A percentile compares a stretch with the other conserved stretches of the same genome.
phyloP scores from a whole-genome alignment of 2,329 filamentous ascomycete genomes.

The Penicillium sumatraense region DNA sequence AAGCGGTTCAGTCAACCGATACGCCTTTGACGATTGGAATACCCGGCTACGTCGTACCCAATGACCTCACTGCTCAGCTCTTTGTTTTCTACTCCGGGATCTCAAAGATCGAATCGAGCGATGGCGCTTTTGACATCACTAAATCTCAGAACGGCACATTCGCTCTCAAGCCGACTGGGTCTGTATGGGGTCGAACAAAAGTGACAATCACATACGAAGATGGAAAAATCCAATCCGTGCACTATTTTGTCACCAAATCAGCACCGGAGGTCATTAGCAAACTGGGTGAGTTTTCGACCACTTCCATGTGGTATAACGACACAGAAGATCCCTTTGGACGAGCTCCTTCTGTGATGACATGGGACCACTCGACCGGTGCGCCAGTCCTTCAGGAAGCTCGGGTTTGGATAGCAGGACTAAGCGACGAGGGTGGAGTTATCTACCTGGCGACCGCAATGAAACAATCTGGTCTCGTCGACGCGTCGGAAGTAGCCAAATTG shows the following conservation, averaged over 20 bases:
- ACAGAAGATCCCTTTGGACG: constrained; percentile 59
- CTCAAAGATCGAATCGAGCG: constrained; percentile 11
- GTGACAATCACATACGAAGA: constrained; percentile 56
- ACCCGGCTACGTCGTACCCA: constrained; percentile 60
- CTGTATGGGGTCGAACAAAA: constrained; percentile 56
- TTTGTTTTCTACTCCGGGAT: constrained; percentile 51
- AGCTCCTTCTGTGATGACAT: constrained; percentile 61
- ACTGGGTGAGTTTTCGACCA: constrained; percentile 60
- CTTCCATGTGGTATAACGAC: constrained; percentile 57
- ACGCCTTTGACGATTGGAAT: constrained; percentile 58
- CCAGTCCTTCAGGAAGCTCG: constrained; percentile 52
- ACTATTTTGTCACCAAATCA: constrained; percentile 60
- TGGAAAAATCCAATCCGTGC: constrained; percentile 56
- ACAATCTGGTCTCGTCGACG: constrained; percentile 56
- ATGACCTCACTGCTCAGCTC: constrained; percentile 52
- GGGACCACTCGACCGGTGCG: constrained; percentile 48
- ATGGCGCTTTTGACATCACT: constrained; percentile 39
- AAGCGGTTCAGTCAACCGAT: constrained; percentile 48
- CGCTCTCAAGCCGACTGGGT: constrained; percentile 42
- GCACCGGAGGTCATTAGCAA: constrained; percentile 50
- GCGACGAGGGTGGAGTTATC: constrained; percentile 63
- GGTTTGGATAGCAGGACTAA: constrained; percentile 64
- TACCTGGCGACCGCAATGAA: constrained; percentile 62
- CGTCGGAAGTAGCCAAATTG: constrained; percentile 56
- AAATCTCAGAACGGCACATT: constrained; percentile 43